phyloP scores from a whole-genome alignment of 306 rosid species.

The Benincasa hispida region DNA sequence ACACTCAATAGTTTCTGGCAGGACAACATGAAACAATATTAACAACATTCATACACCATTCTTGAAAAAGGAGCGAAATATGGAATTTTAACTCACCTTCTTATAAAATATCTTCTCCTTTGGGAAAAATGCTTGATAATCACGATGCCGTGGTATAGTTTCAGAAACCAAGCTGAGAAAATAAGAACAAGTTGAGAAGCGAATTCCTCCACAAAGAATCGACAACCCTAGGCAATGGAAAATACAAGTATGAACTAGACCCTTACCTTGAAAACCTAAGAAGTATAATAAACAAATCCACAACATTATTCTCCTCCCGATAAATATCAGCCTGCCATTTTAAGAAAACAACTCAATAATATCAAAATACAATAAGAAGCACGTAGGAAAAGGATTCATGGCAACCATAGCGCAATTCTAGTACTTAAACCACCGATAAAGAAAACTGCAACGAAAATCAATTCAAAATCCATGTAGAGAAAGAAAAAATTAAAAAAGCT shows the following conservation, averaged over 20 bases:
- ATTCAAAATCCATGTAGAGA: not conserved
- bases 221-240: not conserved
- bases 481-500: not conserved
- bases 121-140: slow-evolving; percentile 42
- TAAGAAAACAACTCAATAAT: not conserved
- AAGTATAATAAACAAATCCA: slow-evolving; percentile 84
- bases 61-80: not conserved
- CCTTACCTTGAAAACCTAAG: slow-evolving; percentile 82
- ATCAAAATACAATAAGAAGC: not conserved
- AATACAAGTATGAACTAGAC: not conserved
- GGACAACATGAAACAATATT: slow-evolving; percentile 11
- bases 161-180: slow-evolving; percentile 81
- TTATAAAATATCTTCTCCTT: slow-evolving; percentile 40
- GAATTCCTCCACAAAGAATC: not conserved
- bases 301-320: slow-evolving; percentile 69
- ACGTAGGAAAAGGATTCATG: not conserved
- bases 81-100: slow-evolving; percentile 50
- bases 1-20: slow-evolving; percentile 41
- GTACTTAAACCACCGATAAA: not conserved
- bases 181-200: not conserved
- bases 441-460: not conserved
- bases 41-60: slow-evolving; percentile 3
- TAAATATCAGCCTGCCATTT: slow-evolving; percentile 59
- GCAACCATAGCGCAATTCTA: not conserved
- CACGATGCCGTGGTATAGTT: slow-evolving; percentile 84